Evolutionary conservation across 2,329 filamentous ascomycete species (phyloP).

Genomic region (Fusarium piperis): DNA sequence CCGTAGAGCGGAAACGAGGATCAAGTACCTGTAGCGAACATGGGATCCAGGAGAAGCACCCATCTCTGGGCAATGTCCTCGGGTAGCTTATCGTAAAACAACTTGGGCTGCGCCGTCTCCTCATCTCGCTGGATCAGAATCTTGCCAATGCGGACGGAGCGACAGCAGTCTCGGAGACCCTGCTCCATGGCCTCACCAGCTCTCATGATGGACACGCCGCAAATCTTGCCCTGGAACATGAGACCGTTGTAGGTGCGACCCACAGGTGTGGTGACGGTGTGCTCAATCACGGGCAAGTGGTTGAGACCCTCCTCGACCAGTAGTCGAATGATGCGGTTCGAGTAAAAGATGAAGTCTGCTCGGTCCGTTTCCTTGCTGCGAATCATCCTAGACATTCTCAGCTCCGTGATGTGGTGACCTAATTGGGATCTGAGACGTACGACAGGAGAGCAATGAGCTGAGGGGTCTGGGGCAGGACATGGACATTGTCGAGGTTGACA

Average conservation of each 20-base stretch:
- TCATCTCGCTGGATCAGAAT: conserved; percentile 98
- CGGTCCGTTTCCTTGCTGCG: conserved; percentile 89
- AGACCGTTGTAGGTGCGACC: conserved; percentile 89
- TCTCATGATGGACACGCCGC: conserved; percentile 97
- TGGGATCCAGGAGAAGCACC: conserved; percentile 95
- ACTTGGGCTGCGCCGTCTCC: conserved; percentile 88
- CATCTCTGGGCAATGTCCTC: conserved; percentile 92
- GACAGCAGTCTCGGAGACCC: conserved; percentile 93
- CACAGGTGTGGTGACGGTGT: conserved; percentile 90
- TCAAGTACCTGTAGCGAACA: conserved; percentile 90
- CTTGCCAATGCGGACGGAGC: conserved; percentile 97
- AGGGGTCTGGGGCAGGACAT: conserved; percentile 89
- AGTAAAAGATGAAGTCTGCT: conserved; percentile 99
- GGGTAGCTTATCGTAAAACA: conserved; percentile 98
- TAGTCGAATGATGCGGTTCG: conserved; percentile 95
- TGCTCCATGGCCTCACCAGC: conserved; percentile 99
- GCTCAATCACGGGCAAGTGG: conserved; percentile 90
- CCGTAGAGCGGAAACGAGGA: neutral
- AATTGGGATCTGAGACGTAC: conserved; percentile 66
- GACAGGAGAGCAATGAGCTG: conserved; percentile 97
- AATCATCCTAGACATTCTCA: conserved; percentile 78
- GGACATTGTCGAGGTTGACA: conserved; percentile 85
- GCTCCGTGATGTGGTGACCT: conserved; percentile 24
- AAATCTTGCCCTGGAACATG: conserved; percentile 97
- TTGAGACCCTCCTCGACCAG: conserved; percentile 97